These are phyloP conservation scores for Bromus sterilis DNA, from an alignment of 176 grass and related monocot species.

Conservation along the genomic window DNA sequence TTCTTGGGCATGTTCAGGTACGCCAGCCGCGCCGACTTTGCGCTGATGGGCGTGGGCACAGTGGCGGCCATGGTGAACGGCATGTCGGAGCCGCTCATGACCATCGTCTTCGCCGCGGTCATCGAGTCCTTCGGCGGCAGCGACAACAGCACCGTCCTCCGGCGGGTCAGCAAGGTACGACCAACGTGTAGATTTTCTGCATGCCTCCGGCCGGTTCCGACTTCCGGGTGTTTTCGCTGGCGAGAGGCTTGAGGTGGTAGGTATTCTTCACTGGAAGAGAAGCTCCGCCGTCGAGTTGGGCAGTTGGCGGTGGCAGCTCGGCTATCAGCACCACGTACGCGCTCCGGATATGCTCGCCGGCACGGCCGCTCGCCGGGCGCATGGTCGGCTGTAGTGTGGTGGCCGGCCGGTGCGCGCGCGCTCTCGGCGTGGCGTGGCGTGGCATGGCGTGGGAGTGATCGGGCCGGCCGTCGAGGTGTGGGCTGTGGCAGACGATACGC, in stretches of 20 bases:
- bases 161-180: constrained; percentile 50
- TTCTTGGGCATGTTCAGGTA: constrained; percentile 45
- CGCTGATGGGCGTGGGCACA: constrained; percentile 41
- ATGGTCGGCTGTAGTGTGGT: background rate
- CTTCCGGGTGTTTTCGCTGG: too few species aligned
- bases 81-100: constrained; percentile 46
- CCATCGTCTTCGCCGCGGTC: constrained; percentile 37
- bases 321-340: too few species aligned
- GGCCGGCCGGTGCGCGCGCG: background rate
- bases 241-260: too few species aligned
- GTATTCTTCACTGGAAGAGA: too few species aligned
- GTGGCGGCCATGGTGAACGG: constrained; percentile 51
- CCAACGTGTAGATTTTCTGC: background rate
- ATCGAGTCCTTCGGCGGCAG: constrained; percentile 45
- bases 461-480: background rate
- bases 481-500: background rate
- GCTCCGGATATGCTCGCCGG: background rate
- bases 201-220: background rate
- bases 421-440: too few species aligned
- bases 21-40: constrained; percentile 23
- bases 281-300: too few species aligned
- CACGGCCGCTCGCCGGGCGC: background rate
- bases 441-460: background rate
- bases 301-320: too few species aligned
- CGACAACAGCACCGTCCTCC: constrained; percentile 10